Evolutionary conservation across 225 moss, liverwort and hornwort genomes (phyloP), one percentile per base, ranked within the genome.

Genomic region (Physcomitrellopsis africana): DNA sequence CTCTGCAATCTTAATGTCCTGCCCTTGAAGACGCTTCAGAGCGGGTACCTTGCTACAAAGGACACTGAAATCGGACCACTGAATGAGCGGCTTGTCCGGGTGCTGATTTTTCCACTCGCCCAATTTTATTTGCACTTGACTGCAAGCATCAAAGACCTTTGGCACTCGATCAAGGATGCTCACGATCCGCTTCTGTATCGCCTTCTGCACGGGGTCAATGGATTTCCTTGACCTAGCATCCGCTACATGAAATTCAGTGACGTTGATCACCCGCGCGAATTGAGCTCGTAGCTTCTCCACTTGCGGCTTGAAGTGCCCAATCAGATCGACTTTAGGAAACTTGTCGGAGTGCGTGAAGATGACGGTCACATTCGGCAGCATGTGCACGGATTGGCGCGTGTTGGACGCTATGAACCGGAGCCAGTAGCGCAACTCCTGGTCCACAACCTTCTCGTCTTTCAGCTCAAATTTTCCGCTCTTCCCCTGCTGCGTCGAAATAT

Each of bases 381-480:
- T 58, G 78, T 69, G 81, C 74, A 83, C 45, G 12, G 84, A 84
- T 60, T 78, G 84, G 6, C 73, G 72, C 15, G 86, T 82, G n/a
- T 92, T 94, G 65, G 94, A 92, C 29, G 89, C 90, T 24, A 94
- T 88, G 65, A 94, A 94, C 11, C 87, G 82, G 18, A 94, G 66
- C 94, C 94, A 94, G 45, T 86, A 92, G 9, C 78, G 77, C n/a
- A 85, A 80, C 80, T 89, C 85, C 24, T 82, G 77, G 61, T 85
- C 82, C 47, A 88, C 85, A 1, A 76, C 82, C 12, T 53, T 70
- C 45, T 7, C 1, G 23, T 78, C 85, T 65, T 88, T 88, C 19
- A 85, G 73, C 68, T 78, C 78, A 61, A 70, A 76, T 48, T 85
- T 88, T 37, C 85, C 85, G 15, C 74, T 63, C 63, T 77, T 85